A percentile compares a stretch with the other conserved stretches of the same genome.
Conservation (phyloP, 176 grass and related monocot species). For the Zizania latifolia region DNA sequence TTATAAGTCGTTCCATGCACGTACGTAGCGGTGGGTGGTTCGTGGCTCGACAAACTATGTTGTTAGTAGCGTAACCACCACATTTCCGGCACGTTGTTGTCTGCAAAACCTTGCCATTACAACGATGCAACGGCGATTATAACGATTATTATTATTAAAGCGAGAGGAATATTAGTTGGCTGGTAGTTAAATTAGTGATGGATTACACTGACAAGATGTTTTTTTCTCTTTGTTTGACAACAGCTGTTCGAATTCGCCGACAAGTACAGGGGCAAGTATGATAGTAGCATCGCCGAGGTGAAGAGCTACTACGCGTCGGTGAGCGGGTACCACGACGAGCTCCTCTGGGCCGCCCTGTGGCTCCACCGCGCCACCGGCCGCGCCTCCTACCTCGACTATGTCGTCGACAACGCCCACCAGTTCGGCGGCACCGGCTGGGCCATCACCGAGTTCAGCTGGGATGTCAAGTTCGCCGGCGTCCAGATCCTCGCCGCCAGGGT, state of each 20-base stretch:
- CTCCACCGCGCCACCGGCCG: constrained; percentile 61
- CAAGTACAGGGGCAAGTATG: constrained; percentile 59
- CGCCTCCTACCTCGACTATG: constrained; percentile 49
- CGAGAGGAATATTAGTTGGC: constrained; percentile 26
- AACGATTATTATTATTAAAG: background rate
- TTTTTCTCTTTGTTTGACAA: background rate
- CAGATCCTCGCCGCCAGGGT: constrained; percentile 61
- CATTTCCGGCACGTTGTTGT: constrained; percentile 25
- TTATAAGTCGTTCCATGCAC: background rate
- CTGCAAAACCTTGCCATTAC: background rate
- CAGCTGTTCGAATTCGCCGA: constrained; percentile 70
- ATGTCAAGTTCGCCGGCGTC: constrained; percentile 75
- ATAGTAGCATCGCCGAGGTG: constrained; percentile 69
- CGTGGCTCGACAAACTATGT: background rate
- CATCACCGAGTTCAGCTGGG: constrained; percentile 88
- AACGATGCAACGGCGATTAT: constrained; percentile 1
- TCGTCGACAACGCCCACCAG: constrained; percentile 43
- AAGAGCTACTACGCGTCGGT: constrained; percentile 88
- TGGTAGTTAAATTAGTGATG: background rate
- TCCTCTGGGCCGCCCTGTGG: constrained; percentile 85
- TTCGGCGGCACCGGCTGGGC: constrained; percentile 73
- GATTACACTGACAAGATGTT: background rate
- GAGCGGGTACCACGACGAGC: constrained; percentile 77
- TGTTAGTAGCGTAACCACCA: constrained; percentile 36
- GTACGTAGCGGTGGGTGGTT: background rate